Evolutionary conservation across 768 basidiomycete genomes (phyloP), one percentile per base, ranked within the genome.

Genomic region (Amanita thiersii): DNA sequence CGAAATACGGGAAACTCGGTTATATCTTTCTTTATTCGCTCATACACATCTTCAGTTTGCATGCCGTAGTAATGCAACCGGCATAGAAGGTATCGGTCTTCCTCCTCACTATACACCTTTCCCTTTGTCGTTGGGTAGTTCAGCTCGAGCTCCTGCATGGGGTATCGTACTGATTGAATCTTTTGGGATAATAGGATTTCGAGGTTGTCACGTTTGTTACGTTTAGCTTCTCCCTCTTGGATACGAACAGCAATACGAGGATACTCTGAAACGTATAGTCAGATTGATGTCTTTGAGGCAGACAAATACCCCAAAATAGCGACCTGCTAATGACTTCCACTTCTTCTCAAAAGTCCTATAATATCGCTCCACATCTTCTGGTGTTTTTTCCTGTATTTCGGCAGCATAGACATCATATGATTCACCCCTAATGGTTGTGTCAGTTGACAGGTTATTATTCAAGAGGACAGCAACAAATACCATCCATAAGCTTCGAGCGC

Each of bases 101-200:
- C 96, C 56, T 98, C 96, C 49, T 99, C 96, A 18, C 77, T 85
- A 61, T 94, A 99, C 4, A 91, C 85, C 55, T 97, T 97, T 46
- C 92, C 94, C 61, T 97, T 97, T 25, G 92, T 94, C 21, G 86
- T 86, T 1, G 89, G 90, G 52, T 98, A 97, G 59, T 87, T 86
- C 39, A 98, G 79, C 61, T 94, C 87, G 36, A 99, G 79, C 60
- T 96, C 93, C 58, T 98, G 94, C 82, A 98, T 91, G 1, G 96
- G 96, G 60, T 84, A 90, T 28, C 75, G 70, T 44, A 88, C 84
- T 1, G 84, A 84, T 15, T 67, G 67, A 52, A 98, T 86, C 59
- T 97, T 97, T 55, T 78, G 74, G 39, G 79, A 66, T 21, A 98
- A 75, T 5, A 93, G 75, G 23, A 74, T 70, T 50, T 87, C 81